Evolutionary conservation across 805 yeast genomes (phyloP), one percentile per base, ranked within the genome.

Genomic region (Wickerhamomyces strasburgensis): DNA sequence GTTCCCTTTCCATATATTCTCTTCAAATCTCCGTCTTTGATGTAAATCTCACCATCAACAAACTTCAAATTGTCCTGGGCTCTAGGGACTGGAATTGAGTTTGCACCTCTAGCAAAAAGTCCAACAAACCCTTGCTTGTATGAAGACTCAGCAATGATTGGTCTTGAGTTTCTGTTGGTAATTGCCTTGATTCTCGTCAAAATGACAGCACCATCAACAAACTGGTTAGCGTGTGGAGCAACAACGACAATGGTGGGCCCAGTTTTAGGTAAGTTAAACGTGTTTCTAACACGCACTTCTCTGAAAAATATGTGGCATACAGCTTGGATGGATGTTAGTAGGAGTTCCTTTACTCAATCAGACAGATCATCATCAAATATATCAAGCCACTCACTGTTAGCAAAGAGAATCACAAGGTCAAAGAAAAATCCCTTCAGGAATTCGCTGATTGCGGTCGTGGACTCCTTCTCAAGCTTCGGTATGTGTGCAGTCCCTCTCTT

Each of bases 141-240:
- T 13, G 95, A 81, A 19, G 72, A 70, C 30, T 82, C 94, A 6
- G 98, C 98, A 42, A 88, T 83, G 43, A 89, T 71, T 50, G 87
- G 85, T 24, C 86, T 75, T 11, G 85, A 70, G 39, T 84, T 69
- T 43, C 96, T 69, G 3, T 79, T 72, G 2, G 81, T 68, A 33
- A 72, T 70, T 27, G 66, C 61, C 49, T 83, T 74, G 18, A 85
- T 84, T 51, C 80, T 84, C 31, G 80, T 73, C 84, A 86, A 80
- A 33, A 90, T 72, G 40, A 90, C 66, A 37, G 86, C 73, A 4
- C 86, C 88, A 48, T 76, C 83, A 24, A 89, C 87, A 56, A 89
- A 89, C 62, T 88, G 96, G 60, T 87, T 87, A 6, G 87, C 87
- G 59, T 83, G 89, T 2, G 90, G 90, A 3, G 89, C 89, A 29